Evolutionary conservation across 2,329 filamentous ascomycete genomes (phyloP).

Genomic region (Grosmannia clavigera): DNA sequence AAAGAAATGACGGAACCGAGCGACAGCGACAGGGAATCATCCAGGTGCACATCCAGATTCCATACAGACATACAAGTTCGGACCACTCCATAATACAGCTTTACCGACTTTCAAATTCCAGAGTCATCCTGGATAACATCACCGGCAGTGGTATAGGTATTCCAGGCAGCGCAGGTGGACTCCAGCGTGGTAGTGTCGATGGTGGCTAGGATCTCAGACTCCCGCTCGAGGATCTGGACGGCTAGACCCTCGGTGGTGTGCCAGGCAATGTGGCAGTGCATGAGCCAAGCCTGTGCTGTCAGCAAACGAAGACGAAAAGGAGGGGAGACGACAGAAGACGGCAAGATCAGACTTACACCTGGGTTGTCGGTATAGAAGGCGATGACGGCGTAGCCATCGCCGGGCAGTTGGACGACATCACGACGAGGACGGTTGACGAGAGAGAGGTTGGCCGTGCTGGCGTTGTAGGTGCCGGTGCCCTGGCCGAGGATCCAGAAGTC

Average conservation of each 20-base stretch:
- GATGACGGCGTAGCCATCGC: constrained; percentile 29
- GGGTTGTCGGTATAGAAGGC: constrained; percentile 36
- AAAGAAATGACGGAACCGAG: too few species aligned
- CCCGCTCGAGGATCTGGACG: constrained; percentile 4
- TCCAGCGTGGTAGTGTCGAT: neutral
- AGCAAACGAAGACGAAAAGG: neutral
- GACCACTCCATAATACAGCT: neutral
- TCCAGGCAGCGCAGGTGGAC: neutral
- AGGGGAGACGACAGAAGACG: neutral
- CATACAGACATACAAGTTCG: neutral
- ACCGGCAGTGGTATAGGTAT: neutral
- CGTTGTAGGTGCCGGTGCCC: constrained; percentile 8
- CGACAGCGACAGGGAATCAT: neutral
- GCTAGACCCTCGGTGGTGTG: constrained; percentile 20
- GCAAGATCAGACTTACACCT: constrained; percentile 15
- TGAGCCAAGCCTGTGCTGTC: constrained; percentile 24
- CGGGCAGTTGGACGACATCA: constrained; percentile 29
- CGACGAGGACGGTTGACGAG: constrained; percentile 28
- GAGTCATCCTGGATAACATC: constrained; percentile 1
- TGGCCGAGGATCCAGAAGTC: constrained; percentile 27
- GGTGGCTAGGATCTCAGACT: neutral
- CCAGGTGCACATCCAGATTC: neutral
- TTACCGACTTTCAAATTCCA: neutral
- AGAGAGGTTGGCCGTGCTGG: constrained; percentile 14
- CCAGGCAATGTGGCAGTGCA: constrained; percentile 46